Evolutionary conservation across 306 rosid genomes (phyloP).

Genomic region (Heteromeles arbutifolia): DNA sequence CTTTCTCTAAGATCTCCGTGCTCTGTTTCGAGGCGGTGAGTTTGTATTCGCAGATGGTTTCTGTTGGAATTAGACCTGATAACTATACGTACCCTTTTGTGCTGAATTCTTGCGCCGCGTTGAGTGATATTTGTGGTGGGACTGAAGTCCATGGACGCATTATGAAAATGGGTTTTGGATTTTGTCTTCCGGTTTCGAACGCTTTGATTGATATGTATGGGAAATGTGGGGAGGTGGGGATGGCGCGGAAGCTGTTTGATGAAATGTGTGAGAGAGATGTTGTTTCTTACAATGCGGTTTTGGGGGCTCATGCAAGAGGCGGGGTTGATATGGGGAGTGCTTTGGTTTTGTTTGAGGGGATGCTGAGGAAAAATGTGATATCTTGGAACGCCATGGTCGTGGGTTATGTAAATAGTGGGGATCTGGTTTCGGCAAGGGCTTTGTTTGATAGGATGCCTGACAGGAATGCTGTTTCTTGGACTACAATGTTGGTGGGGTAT

Average conservation of each 20-base stretch:
- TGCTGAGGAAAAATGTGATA: not conserved
- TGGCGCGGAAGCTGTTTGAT: conserved; percentile 9
- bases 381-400: conserved; percentile 26
- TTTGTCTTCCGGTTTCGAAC: conserved; percentile 6
- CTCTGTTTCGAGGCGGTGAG: not conserved
- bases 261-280: conserved; percentile 16
- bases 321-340: conserved; percentile 11
- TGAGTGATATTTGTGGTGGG: not conserved
- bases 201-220: conserved; percentile 26
- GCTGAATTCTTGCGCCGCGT: conserved; percentile 13
- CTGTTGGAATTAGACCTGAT: conserved; percentile 10
- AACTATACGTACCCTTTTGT: conserved; percentile 10
- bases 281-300: conserved; percentile 16
- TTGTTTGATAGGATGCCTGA: conserved; percentile 16
- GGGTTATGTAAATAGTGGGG: conserved; percentile 20
- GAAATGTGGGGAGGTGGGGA: conserved; percentile 2
- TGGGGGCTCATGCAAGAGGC: conserved; percentile 14
- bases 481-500: conserved; percentile 16
- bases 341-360: not conserved
- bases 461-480: conserved; percentile 17
- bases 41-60: conserved; percentile 9
- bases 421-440: conserved; percentile 4
- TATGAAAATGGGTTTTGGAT: conserved; percentile 16
- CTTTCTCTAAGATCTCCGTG: conserved; percentile 4
- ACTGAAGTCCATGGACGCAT: conserved; percentile 18